Evolutionary conservation across 805 yeast species (phyloP), one percentile per base, ranked within the genome.

Genomic region (Cephaloascus fragrans): DNA sequence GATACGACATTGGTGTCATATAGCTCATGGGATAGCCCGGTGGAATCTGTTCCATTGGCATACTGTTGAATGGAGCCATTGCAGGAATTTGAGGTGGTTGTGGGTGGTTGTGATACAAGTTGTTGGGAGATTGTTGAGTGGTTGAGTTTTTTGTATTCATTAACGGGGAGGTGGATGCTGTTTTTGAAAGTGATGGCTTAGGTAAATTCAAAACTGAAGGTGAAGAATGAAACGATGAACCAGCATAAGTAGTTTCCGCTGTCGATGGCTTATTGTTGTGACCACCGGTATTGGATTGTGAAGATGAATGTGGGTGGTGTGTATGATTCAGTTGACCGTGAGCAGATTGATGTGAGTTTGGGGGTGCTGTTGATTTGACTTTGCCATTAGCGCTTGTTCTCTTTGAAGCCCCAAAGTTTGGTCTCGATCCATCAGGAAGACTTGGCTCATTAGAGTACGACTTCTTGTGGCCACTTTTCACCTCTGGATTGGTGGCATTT

Each of bases 171-270:
- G 49, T 71, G 16, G 58, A 62, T 18, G 50, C 18, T 9, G 17
- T 8, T 16, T 31, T 37, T 35, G 57, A 38, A 47, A 73, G 73
- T 4, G 76, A 64, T 8, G 80, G 80, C 46, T 72, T 73, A 15
- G 80, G 80, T 43, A 73, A 64, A 14, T 73, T 68, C 41, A 71
- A 56, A 3, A 78, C 77, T 26, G 73, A 72, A 1, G 80, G 80
- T 18, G 76, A 71, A 26, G 74, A 67, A 49, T 70, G 75, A 49
- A 73, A 73, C 29, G 78, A 69, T 29, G 77, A 68, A 23, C 80
- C 80, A 39, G 80, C 80, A 52, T 72, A 73, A 38, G 64, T 52
- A 18, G 28, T 23, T 23, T 23, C 28, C 10, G 6, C 12, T 12
- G 6, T 23, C 12, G 28, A 23, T 23, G 28, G 28, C 6, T 8